phyloP scores from a whole-genome alignment of 129 eudicot genomes.

The Escallonia herrerae region DNA sequence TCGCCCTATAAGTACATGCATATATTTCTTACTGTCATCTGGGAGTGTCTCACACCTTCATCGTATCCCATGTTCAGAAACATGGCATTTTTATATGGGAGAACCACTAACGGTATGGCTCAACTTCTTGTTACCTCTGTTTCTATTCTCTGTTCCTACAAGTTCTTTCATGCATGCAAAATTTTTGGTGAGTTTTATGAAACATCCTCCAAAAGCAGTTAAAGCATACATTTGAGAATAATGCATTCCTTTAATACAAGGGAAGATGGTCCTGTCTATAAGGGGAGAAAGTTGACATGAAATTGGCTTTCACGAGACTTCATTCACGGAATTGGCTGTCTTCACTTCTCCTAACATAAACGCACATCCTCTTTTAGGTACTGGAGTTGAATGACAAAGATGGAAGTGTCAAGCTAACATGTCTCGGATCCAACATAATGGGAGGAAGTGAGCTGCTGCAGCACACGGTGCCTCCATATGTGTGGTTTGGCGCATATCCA shows the following conservation, averaged over 20 bases:
- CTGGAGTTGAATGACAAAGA: constrained; percentile 70
- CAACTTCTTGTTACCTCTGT: neutral
- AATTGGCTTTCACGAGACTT: too few species aligned
- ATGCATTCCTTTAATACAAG: too few species aligned
- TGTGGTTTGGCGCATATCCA: constrained; percentile 95
- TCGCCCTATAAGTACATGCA: constrained; percentile 79
- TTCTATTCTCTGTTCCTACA: too few species aligned
- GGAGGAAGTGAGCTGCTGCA: constrained; percentile 55
- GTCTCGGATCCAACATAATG: constrained; percentile 57
- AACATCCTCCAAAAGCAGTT: too few species aligned
- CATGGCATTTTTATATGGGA: constrained; percentile 94
- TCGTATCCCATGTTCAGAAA: constrained; percentile 89
- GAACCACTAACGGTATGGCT: constrained; percentile 80
- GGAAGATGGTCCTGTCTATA: too few species aligned
- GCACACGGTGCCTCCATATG: constrained; percentile 75
- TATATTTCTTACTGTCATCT: constrained; percentile 84
- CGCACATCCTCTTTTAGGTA: constrained; percentile 30
- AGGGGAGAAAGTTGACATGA: too few species aligned
- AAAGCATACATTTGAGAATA: too few species aligned
- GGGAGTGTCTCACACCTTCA: constrained; percentile 87
- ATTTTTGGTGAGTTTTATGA: too few species aligned
- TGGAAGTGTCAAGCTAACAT: constrained; percentile 61
- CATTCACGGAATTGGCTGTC: too few species aligned
- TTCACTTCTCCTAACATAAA: too few species aligned
- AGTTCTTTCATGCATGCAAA: too few species aligned